A percentile compares a stretch with the other conserved stretches of the same genome.
These are phyloP conservation scores for Ophiocordyceps camponoti-saundersi DNA, from an alignment of 2,329 filamentous ascomycete genomes.

Conservation along the genomic window DNA sequence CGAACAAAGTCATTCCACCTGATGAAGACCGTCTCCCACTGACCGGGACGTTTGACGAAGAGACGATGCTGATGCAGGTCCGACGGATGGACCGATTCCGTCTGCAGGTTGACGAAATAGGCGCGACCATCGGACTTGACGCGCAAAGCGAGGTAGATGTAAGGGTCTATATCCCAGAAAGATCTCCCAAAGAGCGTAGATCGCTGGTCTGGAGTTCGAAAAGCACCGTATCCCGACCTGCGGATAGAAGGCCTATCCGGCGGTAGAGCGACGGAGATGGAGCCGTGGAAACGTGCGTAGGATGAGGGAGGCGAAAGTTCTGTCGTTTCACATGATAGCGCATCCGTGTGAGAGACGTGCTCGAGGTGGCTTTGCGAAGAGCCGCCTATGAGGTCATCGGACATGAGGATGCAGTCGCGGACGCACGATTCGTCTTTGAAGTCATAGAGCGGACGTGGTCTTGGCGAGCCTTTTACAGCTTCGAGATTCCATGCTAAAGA, in stretches of 20 bases:
- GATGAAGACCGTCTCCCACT: conserved; percentile 93
- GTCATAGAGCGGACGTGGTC: conserved; percentile 45
- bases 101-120: conserved; percentile 93
- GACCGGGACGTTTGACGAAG: conserved; percentile 58
- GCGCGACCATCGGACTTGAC: conserved; percentile 81
- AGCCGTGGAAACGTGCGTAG: conserved; percentile 72
- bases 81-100: conserved; percentile 82
- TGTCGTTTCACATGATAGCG: background rate
- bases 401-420: conserved; percentile 57
- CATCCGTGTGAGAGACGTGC: conserved; percentile 25
- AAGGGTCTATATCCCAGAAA: conserved; percentile 81
- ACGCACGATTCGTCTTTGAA: conserved; percentile 37
- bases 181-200: conserved; percentile 72
- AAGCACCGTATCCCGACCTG: conserved; percentile 76
- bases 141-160: conserved; percentile 71
- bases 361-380: conserved; percentile 62
- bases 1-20: conserved; percentile 86
- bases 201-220: conserved; percentile 62
- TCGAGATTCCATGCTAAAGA: conserved; percentile 48
- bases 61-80: conserved; percentile 91
- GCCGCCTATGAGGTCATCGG: conserved; percentile 73
- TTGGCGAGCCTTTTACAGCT: conserved; percentile 45
- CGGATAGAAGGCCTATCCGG: conserved; percentile 55
- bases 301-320: conserved; percentile 7
- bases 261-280: conserved; percentile 74